A percentile compares a stretch with the other conserved stretches of the same genome.
Evolutionary conservation across 345 rosid genomes (phyloP).

Genomic region (Chamaenerion angustifolium): DNA sequence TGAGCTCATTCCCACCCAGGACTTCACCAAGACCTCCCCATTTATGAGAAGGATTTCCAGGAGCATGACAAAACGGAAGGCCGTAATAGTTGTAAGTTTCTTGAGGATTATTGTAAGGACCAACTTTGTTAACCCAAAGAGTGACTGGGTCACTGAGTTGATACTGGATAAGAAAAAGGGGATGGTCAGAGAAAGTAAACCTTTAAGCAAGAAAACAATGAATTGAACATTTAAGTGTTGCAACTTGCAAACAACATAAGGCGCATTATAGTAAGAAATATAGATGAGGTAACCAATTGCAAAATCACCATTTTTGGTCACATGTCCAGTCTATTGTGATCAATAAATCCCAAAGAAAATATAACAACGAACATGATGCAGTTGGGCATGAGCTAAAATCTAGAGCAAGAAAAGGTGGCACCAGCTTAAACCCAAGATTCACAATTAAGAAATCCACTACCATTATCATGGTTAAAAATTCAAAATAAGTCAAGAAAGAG

Average conservation of each 20-base stretch:
- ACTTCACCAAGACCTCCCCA: slow-evolving; percentile 99
- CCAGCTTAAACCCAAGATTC: too few relatives aligned
- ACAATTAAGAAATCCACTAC: too few relatives aligned
- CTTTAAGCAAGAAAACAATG: not conserved
- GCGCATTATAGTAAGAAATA: not conserved
- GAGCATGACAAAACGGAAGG: slow-evolving; percentile 83
- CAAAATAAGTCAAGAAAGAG: too few relatives aligned
- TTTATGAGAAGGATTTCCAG: slow-evolving; percentile 60
- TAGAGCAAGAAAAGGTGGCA: too few relatives aligned
- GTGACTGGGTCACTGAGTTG: slow-evolving; percentile 64
- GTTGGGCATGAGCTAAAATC: too few relatives aligned
- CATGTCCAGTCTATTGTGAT: too few relatives aligned
- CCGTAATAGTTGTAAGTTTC: slow-evolving; percentile 98
- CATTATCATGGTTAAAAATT: too few relatives aligned
- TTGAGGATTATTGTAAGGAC: slow-evolving; percentile 98
- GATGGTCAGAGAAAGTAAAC: not conserved
- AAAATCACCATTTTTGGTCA: too few relatives aligned
- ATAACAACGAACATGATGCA: too few relatives aligned
- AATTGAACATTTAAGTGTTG: not conserved
- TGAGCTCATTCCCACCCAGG: slow-evolving; percentile 98
- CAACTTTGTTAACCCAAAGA: slow-evolving; percentile 98
- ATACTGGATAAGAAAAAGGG: slow-evolving; percentile 40
- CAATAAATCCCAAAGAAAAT: too few relatives aligned
- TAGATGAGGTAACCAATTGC: too few relatives aligned
- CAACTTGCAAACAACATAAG: not conserved